Conservation (phyloP, 176 grass and related monocot species). For the Oryza rufipogon region DNA sequence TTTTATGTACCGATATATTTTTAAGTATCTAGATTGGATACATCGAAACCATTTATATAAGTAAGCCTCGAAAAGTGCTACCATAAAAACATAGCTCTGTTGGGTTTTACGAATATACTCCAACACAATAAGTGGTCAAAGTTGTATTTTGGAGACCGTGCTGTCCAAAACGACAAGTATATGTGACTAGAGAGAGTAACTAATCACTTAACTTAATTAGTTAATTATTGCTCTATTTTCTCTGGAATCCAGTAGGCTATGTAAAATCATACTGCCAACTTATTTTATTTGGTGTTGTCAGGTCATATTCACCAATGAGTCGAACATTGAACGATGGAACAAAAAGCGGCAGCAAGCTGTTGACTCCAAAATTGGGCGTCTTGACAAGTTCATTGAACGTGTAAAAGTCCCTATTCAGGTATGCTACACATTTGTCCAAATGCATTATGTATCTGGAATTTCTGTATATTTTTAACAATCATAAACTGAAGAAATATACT, state of each 20-base stretch:
- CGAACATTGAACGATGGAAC: slow-evolving; percentile 91
- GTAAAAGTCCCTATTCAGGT: slow-evolving; percentile 89
- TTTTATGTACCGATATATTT: background rate
- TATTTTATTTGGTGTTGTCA: slow-evolving; percentile 41
- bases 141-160: background rate
- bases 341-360: slow-evolving; percentile 86
- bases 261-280: background rate
- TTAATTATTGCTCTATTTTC: slow-evolving; percentile 4
- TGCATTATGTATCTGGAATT: background rate
- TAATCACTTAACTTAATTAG: background rate
- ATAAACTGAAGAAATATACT: slow-evolving; percentile 5
- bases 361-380: slow-evolving; percentile 92
- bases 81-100: background rate
- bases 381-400: slow-evolving; percentile 79
- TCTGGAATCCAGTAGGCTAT: background rate
- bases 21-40: background rate
- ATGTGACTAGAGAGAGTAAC: background rate
- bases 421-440: background rate
- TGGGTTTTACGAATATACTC: background rate
- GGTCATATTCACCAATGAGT: slow-evolving; percentile 97
- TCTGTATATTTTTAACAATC: slow-evolving; percentile 1
- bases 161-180: background rate
- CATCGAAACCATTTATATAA: background rate
- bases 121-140: background rate
- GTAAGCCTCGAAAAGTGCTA: background rate